These are phyloP conservation scores for Sphaerostilbella broomeana DNA, from an alignment of 2,329 filamentous ascomycete genomes.

Conservation along the genomic window DNA sequence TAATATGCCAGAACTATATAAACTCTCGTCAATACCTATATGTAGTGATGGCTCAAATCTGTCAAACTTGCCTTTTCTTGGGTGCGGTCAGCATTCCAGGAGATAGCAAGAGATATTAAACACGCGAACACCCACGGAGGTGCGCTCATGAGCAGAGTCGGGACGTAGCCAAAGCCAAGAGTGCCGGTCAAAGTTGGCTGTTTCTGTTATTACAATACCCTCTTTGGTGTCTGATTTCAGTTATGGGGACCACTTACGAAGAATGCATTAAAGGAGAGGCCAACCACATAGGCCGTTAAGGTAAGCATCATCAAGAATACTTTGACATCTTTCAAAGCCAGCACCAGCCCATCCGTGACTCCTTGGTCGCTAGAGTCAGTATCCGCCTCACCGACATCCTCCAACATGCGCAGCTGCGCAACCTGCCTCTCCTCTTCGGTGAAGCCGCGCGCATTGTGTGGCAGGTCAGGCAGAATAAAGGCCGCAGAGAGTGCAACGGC, in stretches of 20 bases:
- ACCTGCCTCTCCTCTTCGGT: conserved; percentile 51
- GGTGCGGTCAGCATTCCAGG: conserved; percentile 49
- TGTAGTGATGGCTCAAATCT: conserved; percentile 21
- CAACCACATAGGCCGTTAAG: conserved; percentile 54
- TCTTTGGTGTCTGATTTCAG: not conserved
- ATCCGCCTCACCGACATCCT: conserved; percentile 53
- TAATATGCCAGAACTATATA: conserved; percentile 49
- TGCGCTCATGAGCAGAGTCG: conserved; percentile 49
- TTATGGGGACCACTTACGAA: conserved; percentile 34
- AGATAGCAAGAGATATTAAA: conserved; percentile 47
- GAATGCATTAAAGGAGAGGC: conserved; percentile 52
- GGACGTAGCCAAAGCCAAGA: conserved; percentile 45
- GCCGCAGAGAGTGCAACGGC: conserved; percentile 38
- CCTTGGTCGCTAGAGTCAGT: conserved; percentile 44
- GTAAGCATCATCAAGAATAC: conserved; percentile 59
- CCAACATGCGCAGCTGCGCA: conserved; percentile 48
- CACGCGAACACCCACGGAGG: conserved; percentile 55
- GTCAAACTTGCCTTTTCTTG: conserved; percentile 52
- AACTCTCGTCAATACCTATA: not conserved
- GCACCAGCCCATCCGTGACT: conserved; percentile 46
- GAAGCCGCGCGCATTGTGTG: conserved; percentile 51
- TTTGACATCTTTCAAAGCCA: conserved; percentile 55
- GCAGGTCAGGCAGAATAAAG: conserved; percentile 48
- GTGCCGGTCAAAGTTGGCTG: conserved; percentile 46
- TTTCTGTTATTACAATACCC: conserved; percentile 3